Evolutionary conservation across 2,329 filamentous ascomycete genomes (phyloP), one percentile per base, ranked within the genome.

Genomic region (Aspergillus fructus): DNA sequence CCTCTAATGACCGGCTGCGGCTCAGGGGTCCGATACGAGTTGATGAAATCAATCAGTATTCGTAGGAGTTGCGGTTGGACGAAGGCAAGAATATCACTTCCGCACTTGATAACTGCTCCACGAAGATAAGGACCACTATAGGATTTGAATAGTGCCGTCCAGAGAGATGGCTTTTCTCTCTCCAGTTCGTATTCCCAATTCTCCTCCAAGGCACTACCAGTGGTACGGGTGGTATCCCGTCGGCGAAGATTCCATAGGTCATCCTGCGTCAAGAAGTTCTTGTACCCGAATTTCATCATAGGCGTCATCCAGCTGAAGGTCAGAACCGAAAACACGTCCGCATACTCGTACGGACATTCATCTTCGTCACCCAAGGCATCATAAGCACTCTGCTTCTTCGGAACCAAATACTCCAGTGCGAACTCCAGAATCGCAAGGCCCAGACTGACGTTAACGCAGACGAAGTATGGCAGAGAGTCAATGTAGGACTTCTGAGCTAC

Each of bases 221-320:
- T 96, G 12, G 82, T 79, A 63, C 85, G 85, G 11, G 93, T 96
- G 34, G 89, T 89, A 71, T 97, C 93, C 58, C 83, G 79, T 68
- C 86, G 88, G 41, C 92, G 85, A 57, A 99, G 80, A 59, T 91
- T 93, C 96, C 96, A 99, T 23, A 99, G 82, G 73, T 99, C 93
- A 62, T 97, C 91, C 72, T 97, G 92, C 1, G 92, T 96, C 60
- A 99, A 81, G 72, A 87, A 99, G 58, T 93, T 86, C 69, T 89
- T 90, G 79, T 99, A 97, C 1, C 94, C 94, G 70, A 89, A 89
- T 70, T 87, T 92, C 94, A 99, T 99, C 84, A 99, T 79, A 0
- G 94, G 93, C 0, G 94, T 97, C 93, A 99, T 97, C 94, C 94
- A 99, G 54, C 89, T 88, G 74, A 99, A 99, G 0, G 93, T 96